Percentiles rank a stretch among this genome's conserved stretches.
Evolutionary conservation across 345 rosid species (phyloP).

Genomic region (Euphorbia tirucalli): DNA sequence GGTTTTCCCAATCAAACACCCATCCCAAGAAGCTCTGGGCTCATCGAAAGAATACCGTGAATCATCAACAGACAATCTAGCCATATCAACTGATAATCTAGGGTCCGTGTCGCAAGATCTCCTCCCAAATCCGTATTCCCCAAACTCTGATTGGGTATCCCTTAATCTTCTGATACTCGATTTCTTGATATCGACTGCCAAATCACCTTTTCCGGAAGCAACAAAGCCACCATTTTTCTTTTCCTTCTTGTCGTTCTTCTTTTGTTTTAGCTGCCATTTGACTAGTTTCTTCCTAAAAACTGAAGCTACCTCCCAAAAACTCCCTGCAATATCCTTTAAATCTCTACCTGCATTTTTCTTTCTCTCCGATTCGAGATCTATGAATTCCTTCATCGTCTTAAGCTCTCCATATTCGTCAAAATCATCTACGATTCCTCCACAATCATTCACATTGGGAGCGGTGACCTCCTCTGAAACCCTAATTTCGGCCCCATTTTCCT

Average conservation of each 20-base stretch:
- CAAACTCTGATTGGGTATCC: slow-evolving; percentile 45
- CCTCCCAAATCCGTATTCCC: slow-evolving; percentile 46
- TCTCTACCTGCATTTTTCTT: slow-evolving; percentile 32
- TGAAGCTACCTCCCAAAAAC: slow-evolving; percentile 51
- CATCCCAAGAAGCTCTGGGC: slow-evolving; percentile 86
- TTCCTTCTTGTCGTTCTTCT: slow-evolving; percentile 20
- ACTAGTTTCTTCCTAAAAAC: slow-evolving; percentile 47
- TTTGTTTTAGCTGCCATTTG: slow-evolving; percentile 47
- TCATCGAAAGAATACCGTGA: slow-evolving; percentile 53
- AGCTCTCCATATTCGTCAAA: slow-evolving; percentile 44
- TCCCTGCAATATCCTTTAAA: slow-evolving; percentile 15
- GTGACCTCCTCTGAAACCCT: slow-evolving; percentile 16
- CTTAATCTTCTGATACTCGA: slow-evolving; percentile 16
- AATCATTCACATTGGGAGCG: slow-evolving; percentile 5
- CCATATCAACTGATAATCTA: slow-evolving; percentile 33
- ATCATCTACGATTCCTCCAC: slow-evolving; percentile 11
- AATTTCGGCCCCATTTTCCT: slow-evolving; percentile 19
- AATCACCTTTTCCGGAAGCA: neutral
- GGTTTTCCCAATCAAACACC: slow-evolving; percentile 54
- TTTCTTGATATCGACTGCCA: neutral
- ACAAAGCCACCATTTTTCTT: neutral
- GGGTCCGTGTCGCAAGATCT: slow-evolving; percentile 57
- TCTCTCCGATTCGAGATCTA: slow-evolving; percentile 57
- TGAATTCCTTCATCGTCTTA: slow-evolving; percentile 58
- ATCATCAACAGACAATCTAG: slow-evolving; percentile 38